phyloP scores from a whole-genome alignment of 805 yeast genomes.

The Yarrowia sp. region DNA sequence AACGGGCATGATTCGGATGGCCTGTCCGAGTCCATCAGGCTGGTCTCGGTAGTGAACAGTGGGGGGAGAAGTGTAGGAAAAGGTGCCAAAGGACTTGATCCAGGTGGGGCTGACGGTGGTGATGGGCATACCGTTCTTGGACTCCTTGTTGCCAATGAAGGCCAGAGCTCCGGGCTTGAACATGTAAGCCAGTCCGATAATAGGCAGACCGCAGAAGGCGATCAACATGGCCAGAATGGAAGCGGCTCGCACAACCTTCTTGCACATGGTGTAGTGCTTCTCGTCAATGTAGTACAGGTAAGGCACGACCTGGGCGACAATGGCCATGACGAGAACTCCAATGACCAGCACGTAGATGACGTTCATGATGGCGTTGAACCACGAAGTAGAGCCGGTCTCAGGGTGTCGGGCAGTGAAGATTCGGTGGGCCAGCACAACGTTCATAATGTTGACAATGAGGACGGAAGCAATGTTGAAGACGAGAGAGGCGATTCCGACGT shows the following conservation, averaged over 20 bases:
- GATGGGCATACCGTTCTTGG: conserved; percentile 34
- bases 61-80: conserved; percentile 56
- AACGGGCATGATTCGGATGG: conserved; percentile 59
- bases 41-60: conserved; percentile 44
- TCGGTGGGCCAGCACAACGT: conserved; percentile 67
- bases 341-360: conserved; percentile 52
- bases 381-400: conserved; percentile 54
- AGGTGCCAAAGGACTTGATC: conserved; percentile 62
- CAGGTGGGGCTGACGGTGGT: conserved; percentile 63
- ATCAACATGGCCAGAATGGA: conserved; percentile 50
- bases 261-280: conserved; percentile 49
- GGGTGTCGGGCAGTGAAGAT: conserved; percentile 78
- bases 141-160: conserved; percentile 14
- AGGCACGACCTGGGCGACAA: conserved; percentile 61
- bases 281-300: conserved; percentile 54
- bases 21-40: conserved; percentile 41
- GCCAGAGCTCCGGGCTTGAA: conserved; percentile 56
- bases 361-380: conserved; percentile 53
- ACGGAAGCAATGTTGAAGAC: conserved; percentile 58
- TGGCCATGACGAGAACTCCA: conserved; percentile 64
- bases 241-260: conserved; percentile 54
- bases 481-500: conserved; percentile 55
- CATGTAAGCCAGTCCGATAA: conserved; percentile 52
- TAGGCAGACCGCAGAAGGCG: conserved; percentile 51
- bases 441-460: conserved; percentile 55